phyloP scores from a whole-genome alignment of 441 rosid species.

The Erysimum cheiri region DNA sequence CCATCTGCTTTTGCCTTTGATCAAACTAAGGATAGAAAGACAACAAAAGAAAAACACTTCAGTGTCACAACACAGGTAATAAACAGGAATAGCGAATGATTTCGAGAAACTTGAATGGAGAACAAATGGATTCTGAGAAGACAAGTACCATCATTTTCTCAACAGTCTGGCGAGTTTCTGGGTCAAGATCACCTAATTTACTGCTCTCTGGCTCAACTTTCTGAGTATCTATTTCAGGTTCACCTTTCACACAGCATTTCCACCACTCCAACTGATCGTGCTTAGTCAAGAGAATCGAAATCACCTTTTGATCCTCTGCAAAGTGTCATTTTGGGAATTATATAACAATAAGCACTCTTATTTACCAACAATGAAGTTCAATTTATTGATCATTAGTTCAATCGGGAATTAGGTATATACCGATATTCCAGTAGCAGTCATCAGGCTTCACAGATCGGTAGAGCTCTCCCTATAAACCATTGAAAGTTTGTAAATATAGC shows the following conservation, averaged over 20 bases:
- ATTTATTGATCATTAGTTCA: background rate
- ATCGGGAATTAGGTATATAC: constrained; percentile 46
- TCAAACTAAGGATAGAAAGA: constrained; percentile 67
- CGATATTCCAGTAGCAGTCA: constrained; percentile 95
- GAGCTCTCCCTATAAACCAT: constrained; percentile 74
- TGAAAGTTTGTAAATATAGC: constrained; percentile 21
- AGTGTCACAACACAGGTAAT: constrained; percentile 15
- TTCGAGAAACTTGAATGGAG: constrained; percentile 4
- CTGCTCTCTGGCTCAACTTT: constrained; percentile 96
- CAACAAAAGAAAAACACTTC: background rate
- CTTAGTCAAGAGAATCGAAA: constrained; percentile 88
- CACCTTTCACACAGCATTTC: constrained; percentile 87
- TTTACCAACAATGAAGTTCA: background rate
- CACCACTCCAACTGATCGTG: constrained; percentile 98
- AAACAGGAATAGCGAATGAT: background rate
- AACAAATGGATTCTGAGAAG: constrained; percentile 1
- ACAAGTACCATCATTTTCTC: constrained; percentile 93
- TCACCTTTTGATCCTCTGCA: constrained; percentile 84
- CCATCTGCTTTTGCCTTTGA: constrained; percentile 96
- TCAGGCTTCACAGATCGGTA: constrained; percentile 73
- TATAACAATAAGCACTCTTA: constrained; percentile 9
- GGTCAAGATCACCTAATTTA: constrained; percentile 86
- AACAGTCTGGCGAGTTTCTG: constrained; percentile 85
- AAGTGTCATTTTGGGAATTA: constrained; percentile 2
- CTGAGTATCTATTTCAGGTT: constrained; percentile 90